phyloP scores from a whole-genome alignment of 2,329 filamentous ascomycete species.

The Coniochaeta sp. region DNA sequence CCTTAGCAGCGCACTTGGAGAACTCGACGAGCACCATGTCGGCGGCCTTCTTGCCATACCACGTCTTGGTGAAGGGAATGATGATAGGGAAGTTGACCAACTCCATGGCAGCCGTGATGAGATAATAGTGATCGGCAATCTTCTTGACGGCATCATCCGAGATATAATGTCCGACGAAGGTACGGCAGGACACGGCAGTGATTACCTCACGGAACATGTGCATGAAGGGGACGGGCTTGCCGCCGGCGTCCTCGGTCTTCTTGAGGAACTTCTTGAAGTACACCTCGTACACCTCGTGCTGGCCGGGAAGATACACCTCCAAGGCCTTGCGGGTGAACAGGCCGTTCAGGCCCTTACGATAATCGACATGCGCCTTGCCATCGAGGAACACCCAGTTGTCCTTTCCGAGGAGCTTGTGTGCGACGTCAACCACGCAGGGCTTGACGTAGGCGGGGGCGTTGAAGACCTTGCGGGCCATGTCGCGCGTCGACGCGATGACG shows the following conservation, averaged over 20 bases:
- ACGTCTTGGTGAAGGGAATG: constrained; percentile 87
- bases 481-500: constrained; percentile 89
- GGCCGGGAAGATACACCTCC: constrained; percentile 79
- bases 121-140: constrained; percentile 94
- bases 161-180: constrained; percentile 97
- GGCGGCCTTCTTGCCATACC: constrained; percentile 93
- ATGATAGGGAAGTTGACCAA: constrained; percentile 98
- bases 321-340: constrained; percentile 90
- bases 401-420: constrained; percentile 84
- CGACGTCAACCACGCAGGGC: constrained; percentile 91
- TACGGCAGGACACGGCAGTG: constrained; percentile 89
- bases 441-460: constrained; percentile 90
- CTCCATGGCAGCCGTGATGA: constrained; percentile 91
- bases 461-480: constrained; percentile 94
- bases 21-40: constrained; percentile 91
- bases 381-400: constrained; percentile 98
- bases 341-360: constrained; percentile 91
- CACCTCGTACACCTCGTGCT: constrained; percentile 83
- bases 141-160: constrained; percentile 84
- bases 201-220: constrained; percentile 86
- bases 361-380: constrained; percentile 90
- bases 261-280: constrained; percentile 78
- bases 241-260: constrained; percentile 63
- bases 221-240: constrained; percentile 83
- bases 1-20: constrained; percentile 84